phyloP scores from a whole-genome alignment of 2,329 filamentous ascomycete genomes.

The Dactylella cylindrospora region DNA sequence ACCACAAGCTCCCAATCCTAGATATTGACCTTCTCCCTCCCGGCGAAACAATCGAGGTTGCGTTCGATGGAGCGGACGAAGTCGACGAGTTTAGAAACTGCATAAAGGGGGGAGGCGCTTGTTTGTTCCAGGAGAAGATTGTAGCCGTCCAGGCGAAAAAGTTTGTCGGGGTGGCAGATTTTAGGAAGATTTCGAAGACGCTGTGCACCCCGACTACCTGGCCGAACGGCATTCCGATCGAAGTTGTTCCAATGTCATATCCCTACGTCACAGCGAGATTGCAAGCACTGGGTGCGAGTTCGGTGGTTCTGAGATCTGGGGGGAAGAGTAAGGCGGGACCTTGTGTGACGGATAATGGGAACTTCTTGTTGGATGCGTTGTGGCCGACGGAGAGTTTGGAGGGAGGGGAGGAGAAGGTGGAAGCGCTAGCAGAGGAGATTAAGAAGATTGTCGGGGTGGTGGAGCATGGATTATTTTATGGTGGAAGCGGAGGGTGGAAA shows the following conservation, averaged over 20 bases:
- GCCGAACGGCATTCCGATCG: constrained; percentile 81
- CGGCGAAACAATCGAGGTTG: constrained; percentile 49
- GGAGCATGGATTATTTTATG: constrained; percentile 85
- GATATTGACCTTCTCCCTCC: constrained; percentile 73
- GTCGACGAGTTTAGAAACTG: constrained; percentile 42
- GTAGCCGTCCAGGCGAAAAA: constrained; percentile 81
- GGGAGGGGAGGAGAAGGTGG: constrained; percentile 63
- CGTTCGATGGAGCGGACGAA: constrained; percentile 45
- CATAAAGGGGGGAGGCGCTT: constrained; percentile 70
- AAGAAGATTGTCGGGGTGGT: constrained; percentile 83
- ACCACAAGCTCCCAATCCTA: constrained; percentile 73
- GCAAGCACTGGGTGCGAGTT: constrained; percentile 68
- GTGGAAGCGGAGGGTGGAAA: constrained; percentile 65
- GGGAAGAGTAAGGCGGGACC: constrained; percentile 77
- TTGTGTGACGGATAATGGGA: constrained; percentile 79
- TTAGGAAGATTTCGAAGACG: constrained; percentile 79
- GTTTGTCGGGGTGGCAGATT: constrained; percentile 91
- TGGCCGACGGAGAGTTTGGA: constrained; percentile 66
- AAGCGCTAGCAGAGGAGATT: constrained; percentile 70
- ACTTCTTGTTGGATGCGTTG: constrained; percentile 89
- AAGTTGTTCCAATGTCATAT: constrained; percentile 83
- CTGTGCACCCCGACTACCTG: constrained; percentile 70
- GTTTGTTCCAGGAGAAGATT: constrained; percentile 95
- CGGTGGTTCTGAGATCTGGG: constrained; percentile 71
- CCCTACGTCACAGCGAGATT: constrained; percentile 74